Base-by-base conservation (phyloP, 257 asterid species). In the Misopates orontium region DNA sequence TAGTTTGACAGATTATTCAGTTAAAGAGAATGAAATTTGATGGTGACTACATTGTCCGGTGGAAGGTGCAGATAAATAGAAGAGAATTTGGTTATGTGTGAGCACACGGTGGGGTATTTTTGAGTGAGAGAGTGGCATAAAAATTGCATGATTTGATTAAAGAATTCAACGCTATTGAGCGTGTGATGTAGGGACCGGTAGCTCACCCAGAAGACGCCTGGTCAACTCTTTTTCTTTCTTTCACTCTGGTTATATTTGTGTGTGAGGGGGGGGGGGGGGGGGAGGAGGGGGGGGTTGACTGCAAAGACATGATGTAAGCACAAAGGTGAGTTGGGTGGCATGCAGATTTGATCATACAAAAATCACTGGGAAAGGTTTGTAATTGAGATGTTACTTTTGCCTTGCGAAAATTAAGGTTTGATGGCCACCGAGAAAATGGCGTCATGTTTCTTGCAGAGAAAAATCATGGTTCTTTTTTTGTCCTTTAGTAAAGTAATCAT, bases 121-220 rank as follows among this genome's bases (percentile, higher is more conserved):
- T 49, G 21, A 53, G 62, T 17, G 39, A 24, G 55, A 24, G 76
- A 54, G 42, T 20, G 56, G 53, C 95, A 87, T 74, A 80, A 70
- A 82, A 84, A 82, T 77, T 64, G 95, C 95, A 80, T 89, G 98
- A 87, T 63, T 70, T 71, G 61, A 87, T 80, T 87, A 84, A 80
- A 84, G 68, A 79, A 89, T 92, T 92, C 97, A 92, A 92, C 96
- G 85, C 85, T 79, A 66, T 83, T 73, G 86, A 73, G 90, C 82
- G 98, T 87, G 98, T 92, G 98, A 89, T 64, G 71, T 59, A 78
- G 64, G 68, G 76, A 80, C 83, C 62, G 88, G 88, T 85, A 76
- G 85, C 82, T 80, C 91, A 85, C 88, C 77, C 88, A 52, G 78
- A 73, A 76, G 78, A 76, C 66, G 69, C 88, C 82, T 28, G 85